phyloP scores from a whole-genome alignment of 805 yeast species.

The Tanozyma kutaoensis region DNA sequence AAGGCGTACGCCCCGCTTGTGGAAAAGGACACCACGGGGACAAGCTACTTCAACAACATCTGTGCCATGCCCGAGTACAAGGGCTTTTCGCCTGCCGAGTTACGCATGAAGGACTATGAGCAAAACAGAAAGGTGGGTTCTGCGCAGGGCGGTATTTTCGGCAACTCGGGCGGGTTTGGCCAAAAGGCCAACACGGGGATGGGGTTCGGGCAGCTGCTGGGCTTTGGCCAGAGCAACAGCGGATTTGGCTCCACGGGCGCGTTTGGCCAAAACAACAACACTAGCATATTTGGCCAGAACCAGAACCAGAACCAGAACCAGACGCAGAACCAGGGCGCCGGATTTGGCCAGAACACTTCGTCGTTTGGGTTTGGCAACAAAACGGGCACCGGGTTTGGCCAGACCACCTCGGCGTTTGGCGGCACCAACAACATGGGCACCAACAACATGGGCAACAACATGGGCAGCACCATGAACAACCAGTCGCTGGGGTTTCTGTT shows the following conservation, averaged over 20 bases:
- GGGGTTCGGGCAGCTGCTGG: conserved; percentile 12
- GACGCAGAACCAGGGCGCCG: too few relatives aligned
- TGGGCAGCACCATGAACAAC: too few relatives aligned
- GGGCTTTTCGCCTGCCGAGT: conserved; percentile 73
- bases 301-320: too few relatives aligned
- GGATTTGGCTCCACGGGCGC: conserved; percentile 9
- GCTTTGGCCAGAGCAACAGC: conserved; percentile 10
- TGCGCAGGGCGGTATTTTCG: too few relatives aligned
- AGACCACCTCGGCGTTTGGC: conserved; percentile 8
- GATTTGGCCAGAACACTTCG: conserved; percentile 5
- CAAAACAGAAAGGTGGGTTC: conserved; percentile 54
- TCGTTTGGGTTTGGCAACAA: conserved; percentile 14
- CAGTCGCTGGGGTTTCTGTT: too few relatives aligned
- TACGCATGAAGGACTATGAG: conserved; percentile 79
- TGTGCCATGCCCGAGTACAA: conserved; percentile 85
- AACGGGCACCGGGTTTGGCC: not conserved
- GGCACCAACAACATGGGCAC: conserved; percentile 3
- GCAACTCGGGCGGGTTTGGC: too few relatives aligned
- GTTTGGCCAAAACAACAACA: conserved; percentile 12
- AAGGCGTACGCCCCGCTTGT: conserved; percentile 56
- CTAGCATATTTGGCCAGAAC: conserved; percentile 5
- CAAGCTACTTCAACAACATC: conserved; percentile 54
- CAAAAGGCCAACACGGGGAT: too few relatives aligned
- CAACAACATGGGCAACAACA: too few relatives aligned
- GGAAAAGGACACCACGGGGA: conserved; percentile 61